A percentile compares a stretch with the other conserved stretches of the same genome.
Conservation (phyloP, 768 basidiomycete species). For the Russula sp. region DNA sequence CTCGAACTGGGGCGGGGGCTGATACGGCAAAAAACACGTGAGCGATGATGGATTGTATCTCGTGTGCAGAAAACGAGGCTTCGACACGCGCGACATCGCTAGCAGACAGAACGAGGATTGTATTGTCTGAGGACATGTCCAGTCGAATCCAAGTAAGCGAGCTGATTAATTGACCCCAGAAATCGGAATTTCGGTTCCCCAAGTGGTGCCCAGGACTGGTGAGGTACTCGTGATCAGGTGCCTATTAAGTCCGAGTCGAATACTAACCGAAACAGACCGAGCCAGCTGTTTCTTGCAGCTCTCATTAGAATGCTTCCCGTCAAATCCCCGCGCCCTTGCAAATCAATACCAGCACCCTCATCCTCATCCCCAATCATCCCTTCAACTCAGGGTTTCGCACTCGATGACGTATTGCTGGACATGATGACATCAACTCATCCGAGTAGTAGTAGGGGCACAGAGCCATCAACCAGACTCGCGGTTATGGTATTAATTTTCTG, state of each 20-base stretch:
- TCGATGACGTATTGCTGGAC: not conserved
- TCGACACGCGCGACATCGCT: constrained; percentile 50
- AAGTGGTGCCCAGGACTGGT: not conserved
- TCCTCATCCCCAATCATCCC: not conserved
- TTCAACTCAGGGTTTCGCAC: no score
- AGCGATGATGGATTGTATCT: constrained; percentile 32
- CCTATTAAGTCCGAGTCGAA: not conserved
- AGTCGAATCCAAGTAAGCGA: not conserved
- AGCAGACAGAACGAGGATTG: constrained; percentile 53
- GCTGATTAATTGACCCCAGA: not conserved
- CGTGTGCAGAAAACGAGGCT: constrained; percentile 38
- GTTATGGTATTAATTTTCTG: constrained; percentile 49
- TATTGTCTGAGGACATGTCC: not conserved
- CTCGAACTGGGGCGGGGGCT: not conserved
- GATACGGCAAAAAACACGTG: constrained; percentile 21
- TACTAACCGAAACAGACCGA: no score
- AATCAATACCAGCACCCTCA: not conserved
- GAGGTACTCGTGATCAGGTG: constrained; percentile 2
- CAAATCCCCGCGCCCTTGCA: not conserved
- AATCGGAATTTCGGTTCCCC: no score
- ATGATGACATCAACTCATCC: not conserved
- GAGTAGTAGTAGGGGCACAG: not conserved
- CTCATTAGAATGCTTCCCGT: not conserved
- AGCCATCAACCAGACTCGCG: constrained; percentile 5
- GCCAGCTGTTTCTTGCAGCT: not conserved